Conservation (phyloP, 495 filamentous ascomycete genomes). For the Xylaria flabelliformis region DNA sequence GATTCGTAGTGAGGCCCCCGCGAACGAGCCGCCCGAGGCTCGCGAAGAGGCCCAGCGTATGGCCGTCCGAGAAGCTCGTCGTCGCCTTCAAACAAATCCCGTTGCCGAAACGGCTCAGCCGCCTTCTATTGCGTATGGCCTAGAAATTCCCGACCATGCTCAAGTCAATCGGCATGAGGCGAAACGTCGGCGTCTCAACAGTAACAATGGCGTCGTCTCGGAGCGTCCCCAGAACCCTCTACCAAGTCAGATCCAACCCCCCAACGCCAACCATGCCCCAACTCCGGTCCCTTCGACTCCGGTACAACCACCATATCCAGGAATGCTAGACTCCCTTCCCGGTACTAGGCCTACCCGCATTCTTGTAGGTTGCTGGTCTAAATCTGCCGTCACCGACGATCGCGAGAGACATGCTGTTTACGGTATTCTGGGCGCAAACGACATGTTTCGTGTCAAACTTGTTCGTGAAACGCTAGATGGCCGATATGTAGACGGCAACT, state of each 20-base stretch:
- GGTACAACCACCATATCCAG: constrained; percentile 24
- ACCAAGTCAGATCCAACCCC: constrained; percentile 28
- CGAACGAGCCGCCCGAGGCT: constrained; percentile 32
- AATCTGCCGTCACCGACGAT: constrained; percentile 44
- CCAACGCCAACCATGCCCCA: not conserved
- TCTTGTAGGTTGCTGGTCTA: constrained; percentile 57
- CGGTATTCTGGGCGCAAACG: constrained; percentile 58
- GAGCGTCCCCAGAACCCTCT: constrained; percentile 25
- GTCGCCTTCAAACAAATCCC: constrained; percentile 42
- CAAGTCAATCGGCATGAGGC: constrained; percentile 40
- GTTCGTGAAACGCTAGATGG: constrained; percentile 57
- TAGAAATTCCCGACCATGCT: constrained; percentile 48
- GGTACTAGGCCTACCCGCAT: constrained; percentile 54
- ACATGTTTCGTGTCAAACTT: constrained; percentile 62
- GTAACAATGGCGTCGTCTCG: constrained; percentile 25
- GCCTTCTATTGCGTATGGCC: constrained; percentile 50
- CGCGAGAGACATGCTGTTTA: constrained; percentile 58
- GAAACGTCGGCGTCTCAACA: constrained; percentile 45
- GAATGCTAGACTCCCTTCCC: constrained; percentile 34
- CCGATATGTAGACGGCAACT: constrained; percentile 53
- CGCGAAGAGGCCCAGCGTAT: constrained; percentile 38
- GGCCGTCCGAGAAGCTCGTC: constrained; percentile 49
- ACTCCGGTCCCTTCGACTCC: constrained; percentile 21
- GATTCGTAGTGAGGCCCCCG: constrained; percentile 46
- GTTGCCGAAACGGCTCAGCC: constrained; percentile 45